These are phyloP conservation scores for Beauveria brongniartii DNA, from an alignment of 2,329 filamentous ascomycete species.

Conservation along the genomic window DNA sequence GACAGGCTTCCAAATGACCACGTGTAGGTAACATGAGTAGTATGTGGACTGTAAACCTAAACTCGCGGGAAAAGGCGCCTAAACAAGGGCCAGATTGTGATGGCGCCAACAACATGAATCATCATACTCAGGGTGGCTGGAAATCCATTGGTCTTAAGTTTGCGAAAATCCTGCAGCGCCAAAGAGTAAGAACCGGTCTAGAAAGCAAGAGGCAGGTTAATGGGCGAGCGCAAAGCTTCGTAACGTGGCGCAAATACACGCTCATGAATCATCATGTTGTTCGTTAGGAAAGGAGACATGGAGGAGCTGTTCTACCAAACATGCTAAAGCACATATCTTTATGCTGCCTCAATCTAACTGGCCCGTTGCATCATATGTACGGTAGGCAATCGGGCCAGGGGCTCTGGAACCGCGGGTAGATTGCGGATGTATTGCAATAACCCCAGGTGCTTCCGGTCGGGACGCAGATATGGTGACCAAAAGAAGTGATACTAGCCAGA, in stretches of 20 bases:
- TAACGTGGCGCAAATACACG: neutral
- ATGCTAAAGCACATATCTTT: neutral
- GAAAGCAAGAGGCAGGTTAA: neutral
- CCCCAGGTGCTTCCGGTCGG: neutral
- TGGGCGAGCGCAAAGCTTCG: neutral
- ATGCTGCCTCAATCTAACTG: neutral
- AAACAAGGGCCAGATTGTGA: neutral
- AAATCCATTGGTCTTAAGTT: neutral
- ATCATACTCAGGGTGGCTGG: neutral
- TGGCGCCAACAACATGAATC: neutral
- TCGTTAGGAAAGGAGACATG: neutral
- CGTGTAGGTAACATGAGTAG: no score
- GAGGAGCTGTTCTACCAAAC: neutral
- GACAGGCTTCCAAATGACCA: no score
- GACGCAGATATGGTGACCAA: neutral
- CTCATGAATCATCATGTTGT: neutral
- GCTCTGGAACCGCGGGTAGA: neutral
- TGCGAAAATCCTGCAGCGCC: neutral
- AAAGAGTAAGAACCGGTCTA: neutral
- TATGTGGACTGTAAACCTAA: neutral
- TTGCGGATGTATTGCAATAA: neutral
- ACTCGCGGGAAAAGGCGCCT: neutral
- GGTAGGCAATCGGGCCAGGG: neutral
- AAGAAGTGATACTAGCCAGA: neutral
- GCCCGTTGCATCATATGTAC: neutral